Evolutionary conservation across 768 basidiomycete species (phyloP), one percentile per base, ranked within the genome.

Genomic region (Strobilomyces dryophilus): DNA sequence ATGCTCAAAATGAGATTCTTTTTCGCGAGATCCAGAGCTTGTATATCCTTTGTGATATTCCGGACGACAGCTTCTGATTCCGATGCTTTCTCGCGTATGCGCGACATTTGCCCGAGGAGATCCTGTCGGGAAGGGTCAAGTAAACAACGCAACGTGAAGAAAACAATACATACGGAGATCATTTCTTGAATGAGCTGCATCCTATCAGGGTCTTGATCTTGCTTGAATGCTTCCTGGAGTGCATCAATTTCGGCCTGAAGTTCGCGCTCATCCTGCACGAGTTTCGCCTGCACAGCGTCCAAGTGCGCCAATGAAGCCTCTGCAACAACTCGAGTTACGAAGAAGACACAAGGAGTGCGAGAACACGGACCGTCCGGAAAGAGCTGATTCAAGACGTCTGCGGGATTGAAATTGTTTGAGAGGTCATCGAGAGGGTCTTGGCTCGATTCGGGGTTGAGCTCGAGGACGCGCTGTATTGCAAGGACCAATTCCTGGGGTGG

Each of bases 11-110:
- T 86, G 46, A 99, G 79, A 64, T 98, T 97, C 73, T 85, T 87
- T 79, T 98, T 98, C 17, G 92, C 94, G 34, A 89, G 73, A 68
- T 98, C 97, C 31, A 99, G 77, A 5, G 88, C 82, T 67, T 98
- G 95, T 45, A 99, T 98, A 69, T 99, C 97, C 59, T 90, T 88
- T 2, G 97, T 99, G 59, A 98, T 97, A 60, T 92, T 85, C 49
- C 89, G 80, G 24, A 98, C 97, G 45, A 98, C 92, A 2, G 93
- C 93, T 63, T 98, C 97, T 3, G 92, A 94, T 66, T 99, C 97
- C 1, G 92, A 90, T 0, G 95, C 94, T 66, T 98, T 98, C 71
- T 98, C 94, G 41, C 93, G 82, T 59, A 98, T 97, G 51, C 89
- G 87, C 35, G 89, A 94, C 84, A 98, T 95, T 73, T 98, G 95